Percentiles rank a stretch among this genome's conserved stretches.
These are phyloP conservation scores for Verticillium nubilum DNA, from an alignment of 2,329 filamentous ascomycete genomes.

Conservation along the genomic window DNA sequence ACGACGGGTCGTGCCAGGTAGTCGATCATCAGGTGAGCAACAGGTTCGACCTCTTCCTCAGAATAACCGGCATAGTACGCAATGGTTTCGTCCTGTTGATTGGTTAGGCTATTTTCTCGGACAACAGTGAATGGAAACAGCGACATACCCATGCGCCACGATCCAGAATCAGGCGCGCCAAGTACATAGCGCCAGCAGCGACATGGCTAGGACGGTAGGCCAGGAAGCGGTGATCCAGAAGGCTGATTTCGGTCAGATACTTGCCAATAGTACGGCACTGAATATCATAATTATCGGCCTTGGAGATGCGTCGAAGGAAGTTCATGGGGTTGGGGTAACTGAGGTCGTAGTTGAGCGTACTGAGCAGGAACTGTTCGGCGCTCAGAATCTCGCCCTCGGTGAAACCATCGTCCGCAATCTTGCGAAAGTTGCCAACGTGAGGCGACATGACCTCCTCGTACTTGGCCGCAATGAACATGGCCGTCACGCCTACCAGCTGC, in stretches of 20 bases:
- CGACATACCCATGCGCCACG: conserved; percentile 80
- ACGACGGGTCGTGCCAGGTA: conserved; percentile 86
- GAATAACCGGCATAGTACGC: conserved; percentile 89
- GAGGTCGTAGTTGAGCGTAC: conserved; percentile 89
- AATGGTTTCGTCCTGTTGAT: conserved; percentile 69
- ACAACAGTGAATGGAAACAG: not conserved
- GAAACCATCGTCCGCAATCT: conserved; percentile 95
- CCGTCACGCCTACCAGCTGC: conserved; percentile 93
- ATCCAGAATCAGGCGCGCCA: conserved; percentile 84
- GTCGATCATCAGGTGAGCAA: conserved; percentile 92
- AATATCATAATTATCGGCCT: conserved; percentile 99
- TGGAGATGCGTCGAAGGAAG: conserved; percentile 96
- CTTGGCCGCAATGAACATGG: conserved; percentile 99
- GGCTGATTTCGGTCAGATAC: conserved; percentile 94
- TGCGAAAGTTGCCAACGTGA: conserved; percentile 93
- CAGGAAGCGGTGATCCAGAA: conserved; percentile 93
- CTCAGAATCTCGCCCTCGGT: conserved; percentile 91
- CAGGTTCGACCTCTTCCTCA: conserved; percentile 87
- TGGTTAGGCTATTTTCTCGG: conserved; percentile 17
- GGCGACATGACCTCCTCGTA: conserved; percentile 98
- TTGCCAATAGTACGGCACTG: conserved; percentile 95
- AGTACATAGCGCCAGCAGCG: conserved; percentile 90
- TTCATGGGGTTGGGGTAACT: conserved; percentile 99
- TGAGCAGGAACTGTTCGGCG: conserved; percentile 92
- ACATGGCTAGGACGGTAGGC: conserved; percentile 82